These are phyloP conservation scores for Pythium phragmitis DNA, from an alignment of 352 stramenopile genomes.

Conservation along the genomic window DNA sequence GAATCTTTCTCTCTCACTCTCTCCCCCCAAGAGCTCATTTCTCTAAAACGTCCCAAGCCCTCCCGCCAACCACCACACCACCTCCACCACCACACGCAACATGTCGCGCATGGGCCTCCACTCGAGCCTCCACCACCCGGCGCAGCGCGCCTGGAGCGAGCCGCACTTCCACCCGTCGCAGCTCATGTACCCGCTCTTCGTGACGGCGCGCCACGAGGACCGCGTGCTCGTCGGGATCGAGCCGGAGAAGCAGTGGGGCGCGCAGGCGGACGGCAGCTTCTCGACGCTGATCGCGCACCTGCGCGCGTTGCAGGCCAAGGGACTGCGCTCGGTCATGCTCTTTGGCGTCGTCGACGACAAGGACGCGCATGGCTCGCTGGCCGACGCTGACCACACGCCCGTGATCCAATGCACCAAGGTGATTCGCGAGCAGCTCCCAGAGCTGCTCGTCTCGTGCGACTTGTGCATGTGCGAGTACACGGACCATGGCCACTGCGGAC, in stretches of 20 bases:
- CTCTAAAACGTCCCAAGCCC: neutral
- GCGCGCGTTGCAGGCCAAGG: constrained; percentile 65
- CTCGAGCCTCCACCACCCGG: constrained; percentile 78
- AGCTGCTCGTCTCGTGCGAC: constrained; percentile 84
- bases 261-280: constrained; percentile 59
- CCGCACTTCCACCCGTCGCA: constrained; percentile 86
- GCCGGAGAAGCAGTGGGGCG: constrained; percentile 86
- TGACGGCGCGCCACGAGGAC: constrained; percentile 71
- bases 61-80: neutral
- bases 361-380: constrained; percentile 71
- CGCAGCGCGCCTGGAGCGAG: constrained; percentile 84
- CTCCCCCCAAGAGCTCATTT: neutral
- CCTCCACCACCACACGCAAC: neutral
- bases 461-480: constrained; percentile 92
- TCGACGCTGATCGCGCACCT: constrained; percentile 74
- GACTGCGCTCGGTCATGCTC: constrained; percentile 84
- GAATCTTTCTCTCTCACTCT: neutral
- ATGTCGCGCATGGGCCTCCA: constrained; percentile 49
- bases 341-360: constrained; percentile 88
- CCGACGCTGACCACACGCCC: constrained; percentile 69
- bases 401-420: constrained; percentile 72
- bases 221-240: constrained; percentile 75
- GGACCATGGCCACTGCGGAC: constrained; percentile 84
- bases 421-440: constrained; percentile 62
- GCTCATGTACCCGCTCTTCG: constrained; percentile 90